Base-by-base conservation (phyloP, 2,329 filamentous ascomycete species). In the Bipolaris sorokiniana region DNA sequence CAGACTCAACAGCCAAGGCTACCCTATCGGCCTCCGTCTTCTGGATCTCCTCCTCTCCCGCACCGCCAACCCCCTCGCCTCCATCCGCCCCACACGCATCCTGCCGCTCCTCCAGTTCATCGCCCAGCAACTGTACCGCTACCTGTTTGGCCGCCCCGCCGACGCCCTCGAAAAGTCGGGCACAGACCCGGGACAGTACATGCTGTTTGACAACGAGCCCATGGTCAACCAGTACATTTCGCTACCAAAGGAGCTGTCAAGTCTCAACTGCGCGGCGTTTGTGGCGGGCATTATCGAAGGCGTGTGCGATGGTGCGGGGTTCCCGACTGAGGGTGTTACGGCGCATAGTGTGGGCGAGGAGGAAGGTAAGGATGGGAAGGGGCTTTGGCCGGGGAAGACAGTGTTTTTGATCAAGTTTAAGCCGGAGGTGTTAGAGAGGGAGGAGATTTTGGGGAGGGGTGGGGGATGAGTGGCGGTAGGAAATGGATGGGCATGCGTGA, bases 151-250 rank as follows among this genome's bases (percentile, higher is more conserved):
- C 36, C 90, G 94, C 1, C 89, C 93, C 54, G 95, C 95, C 26
- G 94, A 98, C 79, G 90, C 92, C 16, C 87, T 99, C 56, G 95
- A 99, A 80, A 93, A 95, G 79, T 91, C 88, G 57, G 88, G 90
- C 7, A 86, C 88, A 51, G 94, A 92, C 50, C 89, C 91, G 7
- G 92, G 95, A 68, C 94, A 98, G 81, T 99, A 98, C 82, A 98
- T 99, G 94, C 95, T 99, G 69, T 91, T 93, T 69, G 95, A 99
- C 80, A 98, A 99, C 79, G 95, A 98, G 76, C 95, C 95, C 20
- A 83, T 98, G 48, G 94, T 98, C 37, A 98, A 97, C 78, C 89
- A 90, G 61, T 98, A 95, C 80, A 90, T 99, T 73, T 92, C 88
- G 69, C 90, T 98, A 51, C 95, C 95, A 15, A 90, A 90, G 71